Conservation (phyloP, 306 rosid species). For the Trifolium pratense region DNA sequence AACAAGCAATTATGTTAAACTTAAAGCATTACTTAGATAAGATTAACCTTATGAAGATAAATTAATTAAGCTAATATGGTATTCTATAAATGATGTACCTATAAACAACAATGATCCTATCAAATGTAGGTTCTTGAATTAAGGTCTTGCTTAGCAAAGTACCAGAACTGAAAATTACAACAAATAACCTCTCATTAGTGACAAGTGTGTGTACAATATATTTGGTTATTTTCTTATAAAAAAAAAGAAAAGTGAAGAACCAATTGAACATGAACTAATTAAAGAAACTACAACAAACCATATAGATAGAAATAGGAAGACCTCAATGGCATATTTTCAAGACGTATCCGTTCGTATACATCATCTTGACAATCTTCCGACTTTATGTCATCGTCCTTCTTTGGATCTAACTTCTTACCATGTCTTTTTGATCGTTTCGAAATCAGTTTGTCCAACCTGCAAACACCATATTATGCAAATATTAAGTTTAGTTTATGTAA, state of each 20-base stretch:
- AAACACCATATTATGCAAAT: not conserved
- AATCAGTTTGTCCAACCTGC: constrained; percentile 68
- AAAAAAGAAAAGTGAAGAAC: not conserved
- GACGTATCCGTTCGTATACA: constrained; percentile 65
- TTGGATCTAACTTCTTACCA: constrained; percentile 42
- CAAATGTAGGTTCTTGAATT: constrained; percentile 97
- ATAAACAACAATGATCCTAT: constrained; percentile 91
- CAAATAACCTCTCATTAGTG: constrained; percentile 4
- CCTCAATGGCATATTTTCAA: constrained; percentile 88
- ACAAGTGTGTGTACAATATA: not conserved
- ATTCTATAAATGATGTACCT: constrained; percentile 50
- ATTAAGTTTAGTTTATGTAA: not conserved
- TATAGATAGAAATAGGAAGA: constrained; percentile 31
- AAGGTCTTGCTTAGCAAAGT: constrained; percentile 68
- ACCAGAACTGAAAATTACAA: constrained; percentile 54
- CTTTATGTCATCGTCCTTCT: constrained; percentile 53
- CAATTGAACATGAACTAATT: not conserved
- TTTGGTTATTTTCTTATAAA: not conserved
- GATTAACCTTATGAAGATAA: not conserved
- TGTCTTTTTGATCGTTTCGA: constrained; percentile 43
- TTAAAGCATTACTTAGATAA: too few relatives aligned
- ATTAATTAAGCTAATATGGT: not conserved
- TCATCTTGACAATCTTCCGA: constrained; percentile 52
- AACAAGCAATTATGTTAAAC: constrained; percentile 36
- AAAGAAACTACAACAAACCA: not conserved